Evolutionary conservation across 2,329 filamentous ascomycete genomes (phyloP), one percentile per base, ranked within the genome.

Genomic region (Sordariomycetes sp.): DNA sequence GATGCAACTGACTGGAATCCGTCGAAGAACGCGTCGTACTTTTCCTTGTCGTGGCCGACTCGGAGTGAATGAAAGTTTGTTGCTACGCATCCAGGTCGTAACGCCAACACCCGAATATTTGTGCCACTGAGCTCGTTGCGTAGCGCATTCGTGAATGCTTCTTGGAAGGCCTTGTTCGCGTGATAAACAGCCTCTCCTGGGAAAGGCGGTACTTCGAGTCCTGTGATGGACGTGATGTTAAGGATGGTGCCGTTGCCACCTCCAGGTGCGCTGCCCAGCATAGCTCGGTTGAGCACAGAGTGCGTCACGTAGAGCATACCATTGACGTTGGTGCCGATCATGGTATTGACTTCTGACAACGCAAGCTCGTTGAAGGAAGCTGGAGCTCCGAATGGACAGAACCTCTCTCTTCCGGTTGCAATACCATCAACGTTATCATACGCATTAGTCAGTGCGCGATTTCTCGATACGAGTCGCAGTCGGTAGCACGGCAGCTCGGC

Each of bases 111-210:
- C n/a, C 59, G 56, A 35, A 70, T 64, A 39, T 67, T 59, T 0
- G 63, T 66, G 4, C 56, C 61, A 16, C 41, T 46, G 7, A 69
- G 43, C 45, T 74, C 70, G 14, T 56, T 67, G 1, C 67, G 50
- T 8, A 72, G 51, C 2, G 57, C 55, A 35, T 72, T 68, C 0
- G 61, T 63, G 39, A 72, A 70, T 0, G 49, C 66, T 34, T 71
- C 66, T 33, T 66, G 63, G 4, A 50, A 54, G 1, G 64, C 63
- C 40, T 68, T 69, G 39, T 51, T 61, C 5, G 64, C 54, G 38
- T 69, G 64, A 34, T 69, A 66, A 7, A 71, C 63, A 0, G 63
- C 58, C 41, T 70, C 66, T 9, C 66, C 65, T 0, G 60, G 49
- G 33, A 70, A 70, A 0, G 66, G 66, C 0, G 66, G 66, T 0